Percentiles rank a stretch among this genome's conserved stretches.
phyloP scores from a whole-genome alignment of 768 basidiomycete species.

The Pulveroboletus sp. region DNA sequence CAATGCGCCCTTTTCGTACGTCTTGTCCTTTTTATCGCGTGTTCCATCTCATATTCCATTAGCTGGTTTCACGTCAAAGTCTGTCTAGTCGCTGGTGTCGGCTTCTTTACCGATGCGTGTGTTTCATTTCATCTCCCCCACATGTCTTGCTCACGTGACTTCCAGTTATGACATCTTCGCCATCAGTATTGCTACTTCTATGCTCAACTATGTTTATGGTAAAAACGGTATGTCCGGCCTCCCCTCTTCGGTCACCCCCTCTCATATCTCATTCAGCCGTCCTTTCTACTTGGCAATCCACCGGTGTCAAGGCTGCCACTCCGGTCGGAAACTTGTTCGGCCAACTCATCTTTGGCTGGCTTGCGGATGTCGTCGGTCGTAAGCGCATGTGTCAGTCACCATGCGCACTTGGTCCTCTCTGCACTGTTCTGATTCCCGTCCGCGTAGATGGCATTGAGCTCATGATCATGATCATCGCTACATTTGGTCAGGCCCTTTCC shows the following conservation, averaged over 20 bases:
- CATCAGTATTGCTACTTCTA: conserved; percentile 80
- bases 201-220: conserved; percentile 84
- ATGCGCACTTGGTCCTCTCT: neutral
- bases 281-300: conserved; percentile 57
- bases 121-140: conserved; percentile 14
- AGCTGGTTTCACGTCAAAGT: conserved; percentile 88
- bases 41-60: neutral
- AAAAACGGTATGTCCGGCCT: conserved; percentile 7
- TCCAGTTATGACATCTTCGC: conserved; percentile 77
- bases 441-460: conserved; percentile 49
- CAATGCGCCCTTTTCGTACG: conserved; percentile 80
- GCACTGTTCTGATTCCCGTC: neutral
- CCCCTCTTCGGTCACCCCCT: neutral
- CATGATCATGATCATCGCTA: conserved; percentile 78
- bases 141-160: neutral
- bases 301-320: conserved; percentile 76
- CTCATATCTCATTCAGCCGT: conserved; percentile 10
- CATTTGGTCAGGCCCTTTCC: conserved; percentile 77
- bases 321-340: conserved; percentile 75
- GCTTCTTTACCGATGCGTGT: conserved; percentile 88
- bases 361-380: conserved; percentile 74
- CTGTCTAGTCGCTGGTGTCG: conserved; percentile 69
- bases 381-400: conserved; percentile 72
- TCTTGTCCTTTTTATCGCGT: conserved; percentile 4
- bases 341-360: conserved; percentile 77